Conservation (phyloP, 805 yeast species). For the Saccharomyces paradoxus region DNA sequence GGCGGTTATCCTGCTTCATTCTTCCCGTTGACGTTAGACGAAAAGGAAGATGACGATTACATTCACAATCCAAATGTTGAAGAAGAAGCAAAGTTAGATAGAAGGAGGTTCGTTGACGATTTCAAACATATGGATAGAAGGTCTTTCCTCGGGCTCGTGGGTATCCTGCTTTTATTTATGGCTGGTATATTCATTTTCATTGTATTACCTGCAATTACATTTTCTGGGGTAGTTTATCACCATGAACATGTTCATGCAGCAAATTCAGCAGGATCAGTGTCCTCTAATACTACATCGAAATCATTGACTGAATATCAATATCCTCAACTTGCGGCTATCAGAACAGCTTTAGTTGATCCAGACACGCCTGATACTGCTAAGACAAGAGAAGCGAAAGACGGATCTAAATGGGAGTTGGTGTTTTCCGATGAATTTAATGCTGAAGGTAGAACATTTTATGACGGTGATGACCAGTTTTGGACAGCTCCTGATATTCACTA, state of each 20-base stretch:
- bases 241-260: slow-evolving; percentile 7
- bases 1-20: slow-evolving; percentile 95
- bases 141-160: slow-evolving; percentile 54
- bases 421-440: slow-evolving; percentile 88
- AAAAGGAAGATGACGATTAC: slow-evolving; percentile 91
- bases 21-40: slow-evolving; percentile 85
- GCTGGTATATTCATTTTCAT: slow-evolving; percentile 67
- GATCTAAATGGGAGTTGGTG: slow-evolving; percentile 64
- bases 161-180: slow-evolving; percentile 47
- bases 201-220: slow-evolving; percentile 76
- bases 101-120: slow-evolving; percentile 56
- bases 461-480: slow-evolving; percentile 89
- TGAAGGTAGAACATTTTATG: slow-evolving; percentile 84
- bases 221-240: slow-evolving; percentile 52
- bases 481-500: slow-evolving; percentile 76
- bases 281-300: slow-evolving; percentile 22
- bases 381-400: slow-evolving; percentile 48
- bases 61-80: slow-evolving; percentile 94
- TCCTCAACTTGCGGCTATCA: slow-evolving; percentile 44
- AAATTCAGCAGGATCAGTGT: not conserved
- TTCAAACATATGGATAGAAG: slow-evolving; percentile 57
- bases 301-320: slow-evolving; percentile 41
- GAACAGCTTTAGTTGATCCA: slow-evolving; percentile 49
- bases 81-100: slow-evolving; percentile 79
- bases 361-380: slow-evolving; percentile 49